A percentile compares a stretch with the other conserved stretches of the same genome.
phyloP scores from a whole-genome alignment of 2,329 filamentous ascomycete genomes.

The Nemania sp. region DNA sequence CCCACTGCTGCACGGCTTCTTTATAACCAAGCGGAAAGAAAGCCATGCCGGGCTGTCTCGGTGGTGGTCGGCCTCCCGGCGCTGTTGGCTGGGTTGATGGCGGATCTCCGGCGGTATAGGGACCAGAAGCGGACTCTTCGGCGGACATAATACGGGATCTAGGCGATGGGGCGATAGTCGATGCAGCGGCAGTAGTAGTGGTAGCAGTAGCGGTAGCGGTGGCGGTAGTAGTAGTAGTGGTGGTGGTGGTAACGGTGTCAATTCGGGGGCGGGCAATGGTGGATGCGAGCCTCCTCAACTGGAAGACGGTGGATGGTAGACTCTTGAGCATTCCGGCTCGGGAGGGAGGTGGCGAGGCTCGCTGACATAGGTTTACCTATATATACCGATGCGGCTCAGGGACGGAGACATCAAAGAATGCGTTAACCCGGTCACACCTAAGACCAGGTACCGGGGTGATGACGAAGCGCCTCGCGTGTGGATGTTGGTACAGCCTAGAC shows the following conservation, averaged over 20 bases:
- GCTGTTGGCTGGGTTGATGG: conserved; percentile 57
- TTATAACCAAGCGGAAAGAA: conserved; percentile 92
- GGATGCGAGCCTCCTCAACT: conserved; percentile 57
- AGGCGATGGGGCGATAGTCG: conserved; percentile 26
- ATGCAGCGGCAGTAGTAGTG: conserved; percentile 11
- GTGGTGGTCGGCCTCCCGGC: conserved; percentile 43
- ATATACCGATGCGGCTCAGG: conserved; percentile 37
- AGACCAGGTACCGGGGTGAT: conserved; percentile 16
- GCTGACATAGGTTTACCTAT: conserved; percentile 46
- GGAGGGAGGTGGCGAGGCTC: conserved; percentile 45
- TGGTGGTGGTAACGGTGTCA: conserved; percentile 31
- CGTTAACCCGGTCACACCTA: conserved; percentile 28
- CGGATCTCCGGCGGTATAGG: conserved; percentile 50
- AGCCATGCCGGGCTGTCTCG: conserved; percentile 51
- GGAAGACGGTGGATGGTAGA: conserved; percentile 56
- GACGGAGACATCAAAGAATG: conserved; percentile 42
- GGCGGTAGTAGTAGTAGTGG: conserved; percentile 4
- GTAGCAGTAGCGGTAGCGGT: conserved; percentile 10
- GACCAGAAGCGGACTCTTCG: conserved; percentile 44
- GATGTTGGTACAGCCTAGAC: not conserved
- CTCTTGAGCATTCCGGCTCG: conserved; percentile 60
- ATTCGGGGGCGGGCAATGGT: conserved; percentile 47
- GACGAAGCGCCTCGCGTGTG: conserved; percentile 28
- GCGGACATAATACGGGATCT: conserved; percentile 43
- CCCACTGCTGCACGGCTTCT: conserved; percentile 92